A percentile compares a stretch with the other conserved stretches of the same genome.
These are phyloP conservation scores for Aspergillus conjunctus DNA, from an alignment of 495 filamentous ascomycete genomes.

Conservation along the genomic window DNA sequence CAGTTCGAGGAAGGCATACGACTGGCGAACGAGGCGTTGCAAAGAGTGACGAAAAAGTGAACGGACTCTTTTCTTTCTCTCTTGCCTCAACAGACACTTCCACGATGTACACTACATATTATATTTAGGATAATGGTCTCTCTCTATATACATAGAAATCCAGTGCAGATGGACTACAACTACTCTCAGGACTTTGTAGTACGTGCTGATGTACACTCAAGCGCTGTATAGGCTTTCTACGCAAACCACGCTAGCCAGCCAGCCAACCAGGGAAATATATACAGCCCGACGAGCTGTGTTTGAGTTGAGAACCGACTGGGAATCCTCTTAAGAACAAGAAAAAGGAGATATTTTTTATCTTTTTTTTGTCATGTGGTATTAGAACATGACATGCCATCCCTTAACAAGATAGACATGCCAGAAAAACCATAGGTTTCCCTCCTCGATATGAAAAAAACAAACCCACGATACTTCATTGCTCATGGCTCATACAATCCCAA, in stretches of 20 bases:
- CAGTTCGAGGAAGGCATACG: slow-evolving; percentile 64
- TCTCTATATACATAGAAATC: background rate
- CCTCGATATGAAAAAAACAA: slow-evolving; percentile 2
- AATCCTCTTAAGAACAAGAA: slow-evolving; percentile 7
- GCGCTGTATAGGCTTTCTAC: too few species aligned
- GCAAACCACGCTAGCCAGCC: too few species aligned
- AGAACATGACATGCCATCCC: slow-evolving; percentile 44
- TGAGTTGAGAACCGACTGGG: background rate
- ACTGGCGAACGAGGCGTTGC: slow-evolving; percentile 53
- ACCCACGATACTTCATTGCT: slow-evolving; percentile 47
- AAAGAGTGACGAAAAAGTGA: slow-evolving; percentile 44
- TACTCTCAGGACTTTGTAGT: too few species aligned
- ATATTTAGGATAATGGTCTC: background rate
- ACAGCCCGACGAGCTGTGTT: too few species aligned
- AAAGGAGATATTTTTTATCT: slow-evolving; percentile 42
- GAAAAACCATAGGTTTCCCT: slow-evolving; percentile 35
- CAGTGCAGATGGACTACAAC: too few species aligned
- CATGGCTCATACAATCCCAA: slow-evolving; percentile 55
- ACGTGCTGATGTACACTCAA: too few species aligned
- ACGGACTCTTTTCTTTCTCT: background rate
- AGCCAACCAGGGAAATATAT: too few species aligned
- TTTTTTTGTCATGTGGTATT: slow-evolving; percentile 41
- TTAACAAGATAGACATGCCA: slow-evolving; percentile 43
- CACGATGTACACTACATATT: background rate
- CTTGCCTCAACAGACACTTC: background rate